A percentile compares a stretch with the other conserved stretches of the same genome.
These are phyloP conservation scores for Neopestalotiopsis sp. DNA, from an alignment of 2,329 filamentous ascomycete genomes.

Conservation along the genomic window DNA sequence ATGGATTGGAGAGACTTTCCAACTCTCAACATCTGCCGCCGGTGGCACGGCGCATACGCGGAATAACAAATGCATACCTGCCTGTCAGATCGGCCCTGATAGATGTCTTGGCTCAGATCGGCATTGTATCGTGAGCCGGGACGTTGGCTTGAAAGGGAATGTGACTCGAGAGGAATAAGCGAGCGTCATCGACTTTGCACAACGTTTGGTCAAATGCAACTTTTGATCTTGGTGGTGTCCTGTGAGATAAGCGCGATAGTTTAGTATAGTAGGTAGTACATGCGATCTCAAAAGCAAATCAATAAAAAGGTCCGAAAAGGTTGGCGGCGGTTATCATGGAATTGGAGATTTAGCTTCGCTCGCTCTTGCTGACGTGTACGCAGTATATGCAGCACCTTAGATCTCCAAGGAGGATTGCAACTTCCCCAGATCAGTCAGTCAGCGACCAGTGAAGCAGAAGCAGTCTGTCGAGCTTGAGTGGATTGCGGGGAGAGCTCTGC, in stretches of 20 bases:
- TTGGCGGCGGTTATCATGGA: neutral
- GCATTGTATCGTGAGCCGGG: neutral
- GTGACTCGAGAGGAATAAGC: neutral
- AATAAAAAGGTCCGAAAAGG: neutral
- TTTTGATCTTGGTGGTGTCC: neutral
- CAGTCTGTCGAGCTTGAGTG: neutral
- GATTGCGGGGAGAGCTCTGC: neutral
- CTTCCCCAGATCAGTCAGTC: too few relatives aligned
- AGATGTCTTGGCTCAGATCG: neutral
- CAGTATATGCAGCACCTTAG: neutral
- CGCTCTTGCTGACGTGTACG: neutral
- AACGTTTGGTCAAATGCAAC: neutral
- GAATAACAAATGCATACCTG: neutral
- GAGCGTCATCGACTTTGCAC: slow-evolving; percentile 4
- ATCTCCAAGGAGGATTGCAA: neutral
- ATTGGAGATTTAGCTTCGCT: slow-evolving; percentile 4
- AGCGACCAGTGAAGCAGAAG: neutral
- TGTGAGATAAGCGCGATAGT: too few relatives aligned
- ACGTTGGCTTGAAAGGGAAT: neutral
- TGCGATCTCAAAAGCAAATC: too few relatives aligned
- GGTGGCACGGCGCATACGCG: neutral
- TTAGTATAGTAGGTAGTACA: too few relatives aligned
- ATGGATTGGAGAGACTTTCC: too few relatives aligned
- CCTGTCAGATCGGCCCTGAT: neutral
- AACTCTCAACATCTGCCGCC: neutral